phyloP scores from a whole-genome alignment of 192 early-diverging fungal genomes.

The Chytriomyces confervae region DNA sequence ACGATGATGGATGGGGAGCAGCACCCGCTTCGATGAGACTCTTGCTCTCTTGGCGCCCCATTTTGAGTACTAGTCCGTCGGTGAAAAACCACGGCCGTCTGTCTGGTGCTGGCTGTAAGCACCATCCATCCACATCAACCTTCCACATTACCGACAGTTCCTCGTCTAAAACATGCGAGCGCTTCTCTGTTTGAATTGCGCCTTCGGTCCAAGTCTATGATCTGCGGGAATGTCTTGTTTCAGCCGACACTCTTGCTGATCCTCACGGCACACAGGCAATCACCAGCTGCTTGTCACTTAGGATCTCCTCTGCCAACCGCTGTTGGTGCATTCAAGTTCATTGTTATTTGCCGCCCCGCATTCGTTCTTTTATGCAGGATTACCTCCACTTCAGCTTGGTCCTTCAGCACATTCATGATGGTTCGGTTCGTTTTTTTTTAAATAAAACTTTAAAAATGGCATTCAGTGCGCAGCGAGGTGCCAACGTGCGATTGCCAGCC shows the following conservation, averaged over 20 bases:
- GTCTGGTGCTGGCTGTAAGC: neutral
- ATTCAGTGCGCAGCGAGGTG: slow-evolving; percentile 21
- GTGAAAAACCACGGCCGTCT: slow-evolving; percentile 42
- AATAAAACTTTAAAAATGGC: slow-evolving; percentile 34
- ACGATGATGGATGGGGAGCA: neutral
- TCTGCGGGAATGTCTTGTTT: neutral
- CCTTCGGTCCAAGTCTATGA: slow-evolving; percentile 47
- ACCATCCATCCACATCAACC: neutral
- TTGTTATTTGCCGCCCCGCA: neutral
- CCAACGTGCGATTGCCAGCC: slow-evolving; percentile 77
- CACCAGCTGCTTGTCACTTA: slow-evolving; percentile 41
- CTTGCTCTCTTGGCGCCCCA: slow-evolving; percentile 11
- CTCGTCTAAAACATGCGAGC: slow-evolving; percentile 34
- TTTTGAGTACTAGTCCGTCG: slow-evolving; percentile 41
- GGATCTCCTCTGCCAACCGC: slow-evolving; percentile 49
- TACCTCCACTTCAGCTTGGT: slow-evolving; percentile 24
- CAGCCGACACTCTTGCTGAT: neutral
- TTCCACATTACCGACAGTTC: slow-evolving; percentile 12
- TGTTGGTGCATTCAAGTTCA: neutral
- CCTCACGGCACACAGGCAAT: neutral
- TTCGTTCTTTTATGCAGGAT: neutral
- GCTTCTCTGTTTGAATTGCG: slow-evolving; percentile 47
- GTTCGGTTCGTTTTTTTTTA: neutral
- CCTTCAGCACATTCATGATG: slow-evolving; percentile 18
- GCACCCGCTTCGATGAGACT: slow-evolving; percentile 29